Base-by-base conservation (phyloP, 140 eudicot species). In the Oenanthe javanica region DNA sequence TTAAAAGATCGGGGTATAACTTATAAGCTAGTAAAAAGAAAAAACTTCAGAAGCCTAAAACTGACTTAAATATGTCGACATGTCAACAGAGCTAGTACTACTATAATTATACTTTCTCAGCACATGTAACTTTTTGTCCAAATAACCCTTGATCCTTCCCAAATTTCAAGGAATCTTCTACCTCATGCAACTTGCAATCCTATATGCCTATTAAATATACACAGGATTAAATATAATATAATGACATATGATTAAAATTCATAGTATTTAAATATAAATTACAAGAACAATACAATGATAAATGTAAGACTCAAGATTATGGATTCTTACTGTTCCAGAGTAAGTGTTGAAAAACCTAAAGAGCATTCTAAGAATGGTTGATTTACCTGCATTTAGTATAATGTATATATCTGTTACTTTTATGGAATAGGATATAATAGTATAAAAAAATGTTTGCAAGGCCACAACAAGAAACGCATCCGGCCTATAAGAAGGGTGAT, bases 351-450 rank as follows among this genome's bases (percentile, higher is more conserved):
- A 94, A 84, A 94, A 89, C 87, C 98, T 92, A 88, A 92, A 94
- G 77, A 94, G 90, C 96, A 94, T 77, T 84, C 98, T 89, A 51
- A 94, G 87, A 85, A 94, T 88, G 81, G 98, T 94, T 64, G 98
- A 94, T 85, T 94, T 94, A 72, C 98, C 98, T 94, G 91, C 87
- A 84, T 47, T 63, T 21, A 43, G 71, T 40, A 61, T 21, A 13
- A 73, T 59, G 51, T 25, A 25, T 19, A 55, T n/a, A 79, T 15
- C 12, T 10, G 61, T 75, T n/a, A 75, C 5, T 75, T 18, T 1
- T 48, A 21, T 46, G 18, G 18, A 75, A 73, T 73, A 8, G 31
- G 40, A n/a, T 5, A 10, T 46, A 46, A n/a, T n/a, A 1, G 11
- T 42, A 46, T 6, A 14, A 43, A 19, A 18, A 72, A 1, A n/a